phyloP scores from a whole-genome alignment of 768 basidiomycete genomes.

The Aureoboletus auriporus region DNA sequence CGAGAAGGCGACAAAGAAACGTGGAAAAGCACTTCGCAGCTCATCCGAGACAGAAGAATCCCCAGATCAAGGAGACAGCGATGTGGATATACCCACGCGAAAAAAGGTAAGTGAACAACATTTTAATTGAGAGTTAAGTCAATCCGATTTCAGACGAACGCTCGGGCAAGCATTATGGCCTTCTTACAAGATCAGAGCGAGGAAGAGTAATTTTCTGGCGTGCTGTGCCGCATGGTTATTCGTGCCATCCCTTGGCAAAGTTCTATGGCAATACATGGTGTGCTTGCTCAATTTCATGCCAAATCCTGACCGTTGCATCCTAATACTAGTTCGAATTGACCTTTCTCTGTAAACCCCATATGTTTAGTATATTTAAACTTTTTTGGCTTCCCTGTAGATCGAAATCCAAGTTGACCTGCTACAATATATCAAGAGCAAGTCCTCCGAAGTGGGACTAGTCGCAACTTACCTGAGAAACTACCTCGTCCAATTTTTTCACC shows the following conservation, averaged over 20 bases:
- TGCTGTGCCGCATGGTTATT: no score
- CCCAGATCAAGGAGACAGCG: conserved; percentile 31
- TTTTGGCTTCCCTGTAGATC: background rate
- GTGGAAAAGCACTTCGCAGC: conserved; percentile 15
- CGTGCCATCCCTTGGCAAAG: no score
- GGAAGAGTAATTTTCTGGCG: conserved; percentile 30
- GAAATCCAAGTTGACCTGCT: conserved; percentile 6
- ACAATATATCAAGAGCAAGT: background rate
- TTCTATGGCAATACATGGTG: no score
- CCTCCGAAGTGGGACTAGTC: no score
- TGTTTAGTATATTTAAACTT: no score
- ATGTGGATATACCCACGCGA: conserved; percentile 31
- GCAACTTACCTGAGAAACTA: conserved; percentile 10
- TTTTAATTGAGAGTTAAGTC: background rate
- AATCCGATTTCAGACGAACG: conserved; percentile 33
- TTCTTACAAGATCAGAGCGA: conserved; percentile 74
- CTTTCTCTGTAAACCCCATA: no score
- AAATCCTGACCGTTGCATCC: no score
- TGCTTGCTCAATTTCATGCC: no score
- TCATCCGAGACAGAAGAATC: conserved; percentile 21
- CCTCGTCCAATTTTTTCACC: conserved; percentile 7
- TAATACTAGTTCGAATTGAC: no score
- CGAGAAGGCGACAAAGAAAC: conserved; percentile 43
- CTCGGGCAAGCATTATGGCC: conserved; percentile 60
- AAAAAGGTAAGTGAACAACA: conserved; percentile 36